Base-by-base conservation (phyloP, 306 rosid species). In the Castanea mollissima region DNA sequence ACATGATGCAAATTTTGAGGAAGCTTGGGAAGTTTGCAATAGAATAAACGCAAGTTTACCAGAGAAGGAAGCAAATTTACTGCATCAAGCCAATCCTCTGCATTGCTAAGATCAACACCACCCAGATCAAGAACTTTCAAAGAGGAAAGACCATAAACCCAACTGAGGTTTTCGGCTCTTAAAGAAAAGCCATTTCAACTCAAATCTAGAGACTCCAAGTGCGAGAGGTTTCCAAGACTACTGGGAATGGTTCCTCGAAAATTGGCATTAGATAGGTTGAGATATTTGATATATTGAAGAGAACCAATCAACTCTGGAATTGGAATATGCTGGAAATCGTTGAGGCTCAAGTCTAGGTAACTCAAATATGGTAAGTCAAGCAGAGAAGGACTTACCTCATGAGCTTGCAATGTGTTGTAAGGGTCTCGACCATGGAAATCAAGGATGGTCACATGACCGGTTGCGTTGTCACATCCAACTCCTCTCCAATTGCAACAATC, bases 381-480 rank as follows among this genome's bases (percentile, higher is more conserved):
- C 79, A 77, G n/a, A 68, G 82, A 82, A 54, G 71, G 32, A 18
- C 41, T 57, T 78, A 83, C 49, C 3, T 13, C 19, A 46, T 76
- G 41, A 35, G 9, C 82, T 0, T 23, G 56, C 31, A 77, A 15
- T 14, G 4, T 64, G 46, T 73, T 34, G 18, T 19, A 56, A 0
- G 79, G 58, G 59, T 68, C 69, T 34, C 67, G 2, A 67, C 11
- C 19, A 2, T 5, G 19, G 69, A 83, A 79, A 78, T 83, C 54
- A 74, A 82, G 80, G 6, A 79, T 76, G 16, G 55, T 77, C 52
- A 78, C 86, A 74, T 69, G 83, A 83, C 82, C 80, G 51, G 86
- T 78, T 64, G 74, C 51, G 49, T 14, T 67, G 81, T 69, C 59
- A 29, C 83, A 78, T 68, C 55, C 69, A 32, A 78, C 86, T 31